Conservation (phyloP, 2,329 filamentous ascomycete genomes). For the Pseudofabraea citricarpa region DNA sequence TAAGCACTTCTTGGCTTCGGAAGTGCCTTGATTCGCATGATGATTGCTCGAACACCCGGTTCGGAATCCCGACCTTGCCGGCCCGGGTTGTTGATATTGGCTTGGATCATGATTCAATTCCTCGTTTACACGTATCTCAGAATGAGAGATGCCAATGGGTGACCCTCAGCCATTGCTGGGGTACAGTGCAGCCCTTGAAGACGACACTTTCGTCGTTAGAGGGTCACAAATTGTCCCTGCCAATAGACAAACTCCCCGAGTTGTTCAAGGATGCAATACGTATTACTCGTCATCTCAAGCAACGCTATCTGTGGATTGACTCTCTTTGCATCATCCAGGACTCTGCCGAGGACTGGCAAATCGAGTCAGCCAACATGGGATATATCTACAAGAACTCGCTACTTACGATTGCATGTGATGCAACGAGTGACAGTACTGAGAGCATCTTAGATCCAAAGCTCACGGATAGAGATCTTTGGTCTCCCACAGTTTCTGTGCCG, state of each 20-base stretch:
- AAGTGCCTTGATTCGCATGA: background rate
- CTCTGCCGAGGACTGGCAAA: slow-evolving; percentile 7
- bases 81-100: background rate
- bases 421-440: background rate
- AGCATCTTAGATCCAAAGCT: background rate
- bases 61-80: background rate
- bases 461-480: background rate
- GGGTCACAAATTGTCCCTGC: background rate
- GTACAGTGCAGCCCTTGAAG: slow-evolving; percentile 1
- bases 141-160: slow-evolving; percentile 3
- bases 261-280: slow-evolving; percentile 12
- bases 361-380: slow-evolving; percentile 9
- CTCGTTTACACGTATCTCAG: background rate
- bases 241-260: background rate
- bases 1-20: background rate
- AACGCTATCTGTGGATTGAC: slow-evolving; percentile 17
- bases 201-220: background rate
- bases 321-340: slow-evolving; percentile 15
- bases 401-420: slow-evolving; percentile 4
- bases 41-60: background rate
- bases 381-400: slow-evolving; percentile 5
- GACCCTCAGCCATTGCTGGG: slow-evolving; percentile 16
- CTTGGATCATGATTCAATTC: background rate
- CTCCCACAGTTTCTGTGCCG: background rate
- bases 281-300: slow-evolving; percentile 4